Evolutionary conservation across 2,329 filamentous ascomycete species (phyloP).

Genomic region (Didymella segeticola): DNA sequence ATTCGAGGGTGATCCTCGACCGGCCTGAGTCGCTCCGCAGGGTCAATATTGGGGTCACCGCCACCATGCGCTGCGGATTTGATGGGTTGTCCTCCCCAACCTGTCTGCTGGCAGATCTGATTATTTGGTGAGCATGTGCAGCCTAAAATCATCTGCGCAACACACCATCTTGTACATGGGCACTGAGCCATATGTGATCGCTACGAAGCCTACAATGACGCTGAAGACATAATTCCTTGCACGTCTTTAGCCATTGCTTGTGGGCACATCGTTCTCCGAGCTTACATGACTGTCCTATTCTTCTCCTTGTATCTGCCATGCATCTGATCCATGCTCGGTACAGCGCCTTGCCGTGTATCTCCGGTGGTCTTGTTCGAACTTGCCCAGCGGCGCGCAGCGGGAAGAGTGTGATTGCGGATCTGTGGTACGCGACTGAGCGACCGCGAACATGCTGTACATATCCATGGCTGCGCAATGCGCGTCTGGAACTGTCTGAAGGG

Average conservation of each 20-base stretch:
- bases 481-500: conserved; percentile 27
- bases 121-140: not conserved
- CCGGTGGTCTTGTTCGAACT: conserved; percentile 36
- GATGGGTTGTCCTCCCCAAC: conserved; percentile 92
- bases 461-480: conserved; percentile 42
- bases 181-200: conserved; percentile 81
- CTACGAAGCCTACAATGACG: conserved; percentile 79
- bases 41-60: conserved; percentile 63
- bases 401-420: conserved; percentile 25
- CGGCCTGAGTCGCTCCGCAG: conserved; percentile 78
- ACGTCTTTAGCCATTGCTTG: conserved; percentile 6
- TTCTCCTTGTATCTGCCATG: conserved; percentile 69
- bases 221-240: conserved; percentile 75
- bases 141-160: not conserved
- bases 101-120: conserved; percentile 82
- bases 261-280: too few species aligned
- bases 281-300: conserved; percentile 71
- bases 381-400: conserved; percentile 37
- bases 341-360: conserved; percentile 41
- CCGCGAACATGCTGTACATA: conserved; percentile 47
- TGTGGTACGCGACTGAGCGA: conserved; percentile 25
- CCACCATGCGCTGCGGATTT: conserved; percentile 74
- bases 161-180: conserved; percentile 85
- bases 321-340: conserved; percentile 69
- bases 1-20: conserved; percentile 83